These are phyloP conservation scores for Pseudogymnoascus sp. DNA, from an alignment of 2,329 filamentous ascomycete genomes.

Conservation along the genomic window DNA sequence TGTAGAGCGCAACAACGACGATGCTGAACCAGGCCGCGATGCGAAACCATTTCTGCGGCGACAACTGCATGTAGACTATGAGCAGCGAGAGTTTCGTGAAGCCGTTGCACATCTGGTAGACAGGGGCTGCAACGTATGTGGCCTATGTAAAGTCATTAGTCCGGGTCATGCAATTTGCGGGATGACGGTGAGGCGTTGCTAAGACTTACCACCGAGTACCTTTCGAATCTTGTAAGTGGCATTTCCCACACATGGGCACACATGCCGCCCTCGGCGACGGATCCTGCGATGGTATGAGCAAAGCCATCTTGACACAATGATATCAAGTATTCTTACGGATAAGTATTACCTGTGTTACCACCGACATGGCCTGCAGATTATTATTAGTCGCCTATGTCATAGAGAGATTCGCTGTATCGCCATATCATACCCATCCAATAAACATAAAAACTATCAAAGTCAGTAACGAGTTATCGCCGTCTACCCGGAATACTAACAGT, in stretches of 20 bases:
- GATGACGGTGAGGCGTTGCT: not conserved
- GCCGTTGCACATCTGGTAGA: slow-evolving; percentile 32
- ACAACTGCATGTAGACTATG: slow-evolving; percentile 33
- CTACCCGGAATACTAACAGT: slow-evolving; percentile 12
- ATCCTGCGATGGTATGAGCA: not conserved
- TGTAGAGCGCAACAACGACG: slow-evolving; percentile 28
- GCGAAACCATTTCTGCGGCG: slow-evolving; percentile 31
- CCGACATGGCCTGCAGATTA: not conserved
- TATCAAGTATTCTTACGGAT: not conserved
- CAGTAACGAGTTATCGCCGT: not conserved
- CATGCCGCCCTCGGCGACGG: slow-evolving; percentile 9
- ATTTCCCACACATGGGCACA: slow-evolving; percentile 17
- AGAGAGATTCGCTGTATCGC: not conserved
- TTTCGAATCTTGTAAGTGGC: slow-evolving; percentile 12
- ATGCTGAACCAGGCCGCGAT: slow-evolving; percentile 27
- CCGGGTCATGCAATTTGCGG: not conserved
- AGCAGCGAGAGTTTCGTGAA: slow-evolving; percentile 34
- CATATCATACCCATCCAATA: slow-evolving; percentile 8
- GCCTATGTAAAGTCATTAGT: slow-evolving; percentile 9
- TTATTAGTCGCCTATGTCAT: not conserved
- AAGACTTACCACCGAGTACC: slow-evolving; percentile 11
- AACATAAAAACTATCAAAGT: slow-evolving; percentile 6
- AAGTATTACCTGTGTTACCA: slow-evolving; percentile 9
- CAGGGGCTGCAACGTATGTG: slow-evolving; percentile 13
- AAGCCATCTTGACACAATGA: not conserved